Evolutionary conservation across 1,139 yeast species (phyloP), one percentile per base, ranked within the genome.

Genomic region (Yarrowia galli): DNA sequence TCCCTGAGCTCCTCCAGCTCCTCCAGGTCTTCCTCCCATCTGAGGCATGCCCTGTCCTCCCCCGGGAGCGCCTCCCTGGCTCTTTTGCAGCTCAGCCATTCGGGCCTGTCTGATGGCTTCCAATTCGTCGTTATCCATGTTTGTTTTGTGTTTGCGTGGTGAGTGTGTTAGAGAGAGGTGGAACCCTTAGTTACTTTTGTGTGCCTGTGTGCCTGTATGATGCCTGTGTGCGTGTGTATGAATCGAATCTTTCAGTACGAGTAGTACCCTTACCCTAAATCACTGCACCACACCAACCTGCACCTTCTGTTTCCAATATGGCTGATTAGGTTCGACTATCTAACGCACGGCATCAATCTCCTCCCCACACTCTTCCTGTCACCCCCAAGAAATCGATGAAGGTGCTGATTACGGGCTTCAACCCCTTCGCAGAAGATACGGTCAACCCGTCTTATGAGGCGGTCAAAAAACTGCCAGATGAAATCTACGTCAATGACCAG

Each of bases 81-180:
- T 83, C 71, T 84, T 84, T 74, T 91, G 96, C 71, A 93, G 82
- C 77, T 92, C 97, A 16, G 90, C 88, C 72, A 93, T 79, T 72
- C 98, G 85, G 16, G 98, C 97, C 66, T 91, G 90, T 74, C 98
- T 84, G 71, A 93, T 90, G 25, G 97, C 97, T 73, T 89, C 87
- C 70, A 93, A 80, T 77, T 93, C 98, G 38, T 89, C 80, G 78
- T 92, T 97, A 73, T 87, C 78, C 78, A 76, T 75, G 45, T 16
- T 51, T 9, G 7, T 9, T 13, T 35, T 15, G 28, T 23, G 3
- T 25, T n/a, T n/a, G 16, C 6, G 32, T 28, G 6, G 53, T 16
- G 7, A 9, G 9, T 20, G n/a, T 20, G 18, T 53, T 40, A n/a
- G 28, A 6, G n/a, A 35, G 42, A 25, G 32, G 49, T 25, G 54